Evolutionary conservation across 805 yeast genomes (phyloP).

Genomic region (Wickerhamiella kazuoi): DNA sequence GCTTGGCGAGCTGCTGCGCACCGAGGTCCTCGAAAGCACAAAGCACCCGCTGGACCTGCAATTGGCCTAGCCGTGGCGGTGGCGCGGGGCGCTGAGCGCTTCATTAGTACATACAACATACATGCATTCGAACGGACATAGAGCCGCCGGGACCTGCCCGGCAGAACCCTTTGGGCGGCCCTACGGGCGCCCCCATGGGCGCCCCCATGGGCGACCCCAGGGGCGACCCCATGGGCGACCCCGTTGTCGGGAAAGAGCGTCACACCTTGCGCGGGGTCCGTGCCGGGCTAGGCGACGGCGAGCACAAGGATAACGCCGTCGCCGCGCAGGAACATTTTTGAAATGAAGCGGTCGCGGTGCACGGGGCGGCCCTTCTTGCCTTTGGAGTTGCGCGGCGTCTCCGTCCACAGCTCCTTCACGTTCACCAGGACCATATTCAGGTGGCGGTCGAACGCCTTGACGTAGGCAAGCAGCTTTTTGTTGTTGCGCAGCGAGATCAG

Average conservation of each 20-base stretch:
- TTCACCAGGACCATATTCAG: conserved; percentile 84
- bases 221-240: too few species aligned
- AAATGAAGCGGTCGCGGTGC: conserved; percentile 59
- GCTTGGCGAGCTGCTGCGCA: conserved; percentile 30
- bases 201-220: too few species aligned
- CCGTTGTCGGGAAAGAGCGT: too few species aligned
- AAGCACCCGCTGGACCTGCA: conserved; percentile 10
- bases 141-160: too few species aligned
- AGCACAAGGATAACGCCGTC: conserved; percentile 82
- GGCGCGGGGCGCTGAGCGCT: background rate
- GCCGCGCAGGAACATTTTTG: conserved; percentile 85
- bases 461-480: conserved; percentile 76
- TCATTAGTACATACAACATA: background rate
- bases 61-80: conserved; percentile 5
- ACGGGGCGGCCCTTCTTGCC: conserved; percentile 57
- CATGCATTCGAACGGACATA: background rate
- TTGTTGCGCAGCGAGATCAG: conserved; percentile 82
- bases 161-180: too few species aligned
- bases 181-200: too few species aligned
- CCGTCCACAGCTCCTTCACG: conserved; percentile 75
- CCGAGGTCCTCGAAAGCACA: conserved; percentile 27
- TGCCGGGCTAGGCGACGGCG: background rate
- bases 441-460: conserved; percentile 91
- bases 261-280: too few species aligned
- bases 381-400: conserved; percentile 37